Evolutionary conservation across 257 asterid species (phyloP), one percentile per base, ranked within the genome.

Genomic region (Ilex asprella): DNA sequence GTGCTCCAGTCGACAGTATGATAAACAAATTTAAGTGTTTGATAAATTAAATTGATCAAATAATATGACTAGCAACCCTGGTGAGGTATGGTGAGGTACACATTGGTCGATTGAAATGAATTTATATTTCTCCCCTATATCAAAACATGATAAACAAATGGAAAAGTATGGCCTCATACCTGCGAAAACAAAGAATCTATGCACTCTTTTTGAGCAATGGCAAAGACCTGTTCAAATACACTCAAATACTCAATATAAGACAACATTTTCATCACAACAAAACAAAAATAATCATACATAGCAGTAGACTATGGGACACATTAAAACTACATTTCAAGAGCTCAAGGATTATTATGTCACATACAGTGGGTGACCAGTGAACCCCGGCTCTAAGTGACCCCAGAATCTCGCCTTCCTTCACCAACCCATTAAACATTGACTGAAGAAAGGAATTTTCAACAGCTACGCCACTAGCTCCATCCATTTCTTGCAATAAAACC

Each of bases 331-430:
- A 35, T 35, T 35, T 35, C 5, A 35, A 35, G 41, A 35, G 41
- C 41, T 5, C 41, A 35, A 35, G 41, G 41, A 35, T 5, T 35
- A 16, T 59, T 44, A 29, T 60, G 61, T 63, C 64, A 85, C 97
- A 55, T 84, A 93, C 97, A 51, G 92, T 71, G 64, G 99, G 99
- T 44, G 96, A 89, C 97, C 97, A 93, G 75, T 93, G 87, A 54
- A 85, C 96, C 79, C 99, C 99, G 27, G 97, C 97, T 9, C 96
- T 97, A 70, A 93, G 94, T 13, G 96, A 81, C 47, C 97, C 99
- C 58, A 89, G 90, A 69, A 93, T 85, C 71, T 85, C 84, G 56
- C 91, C 87, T 64, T 80, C 92, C 83, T 89, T 89, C 44, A 93
- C 90, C 78, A 89, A 70, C 30, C 94, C 91, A 79, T 85, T 89